Conservation (phyloP, 2,329 filamentous ascomycete species). For the Parastagonospora avenae region DNA sequence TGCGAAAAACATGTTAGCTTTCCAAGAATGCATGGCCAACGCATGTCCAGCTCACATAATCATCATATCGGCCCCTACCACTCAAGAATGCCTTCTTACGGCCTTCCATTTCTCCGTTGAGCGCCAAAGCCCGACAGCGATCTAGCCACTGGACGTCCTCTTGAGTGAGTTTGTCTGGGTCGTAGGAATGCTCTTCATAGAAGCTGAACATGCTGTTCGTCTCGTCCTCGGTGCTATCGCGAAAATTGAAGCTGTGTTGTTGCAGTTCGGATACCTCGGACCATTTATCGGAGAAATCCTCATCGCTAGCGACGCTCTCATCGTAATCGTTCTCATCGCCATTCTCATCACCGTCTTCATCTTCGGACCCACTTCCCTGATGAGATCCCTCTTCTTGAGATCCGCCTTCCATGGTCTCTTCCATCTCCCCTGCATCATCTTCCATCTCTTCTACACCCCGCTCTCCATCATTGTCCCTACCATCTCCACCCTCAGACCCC, state of each 20-base stretch:
- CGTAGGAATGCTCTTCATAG: constrained; percentile 15
- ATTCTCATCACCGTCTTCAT: not conserved
- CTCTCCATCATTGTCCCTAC: not conserved
- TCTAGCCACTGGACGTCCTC: constrained; percentile 20
- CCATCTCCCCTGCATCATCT: not conserved
- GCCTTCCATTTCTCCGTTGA: constrained; percentile 11
- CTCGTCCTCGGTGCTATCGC: not conserved
- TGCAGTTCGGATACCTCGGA: constrained; percentile 9
- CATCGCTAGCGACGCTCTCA: not conserved
- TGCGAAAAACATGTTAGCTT: not conserved
- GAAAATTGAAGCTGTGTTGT: not conserved
- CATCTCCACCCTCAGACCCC: too few relatives aligned
- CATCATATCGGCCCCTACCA: constrained; percentile 12
- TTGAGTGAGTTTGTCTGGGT: constrained; percentile 11
- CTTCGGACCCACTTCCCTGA: too few relatives aligned
- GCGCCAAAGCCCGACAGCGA: constrained; percentile 14
- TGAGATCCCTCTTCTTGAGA: not conserved
- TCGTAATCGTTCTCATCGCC: not conserved
- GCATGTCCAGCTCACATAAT: constrained; percentile 3
- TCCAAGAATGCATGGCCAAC: not conserved
- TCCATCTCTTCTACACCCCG: not conserved
- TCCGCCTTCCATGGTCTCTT: not conserved
- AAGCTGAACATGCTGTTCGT: constrained; percentile 2
- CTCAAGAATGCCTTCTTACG: constrained; percentile 19
- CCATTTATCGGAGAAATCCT: not conserved